Percentiles rank a stretch among this genome's conserved stretches.
Evolutionary conservation across 257 asterid species (phyloP).

Genomic region (Phtheirospermum japonicum): DNA sequence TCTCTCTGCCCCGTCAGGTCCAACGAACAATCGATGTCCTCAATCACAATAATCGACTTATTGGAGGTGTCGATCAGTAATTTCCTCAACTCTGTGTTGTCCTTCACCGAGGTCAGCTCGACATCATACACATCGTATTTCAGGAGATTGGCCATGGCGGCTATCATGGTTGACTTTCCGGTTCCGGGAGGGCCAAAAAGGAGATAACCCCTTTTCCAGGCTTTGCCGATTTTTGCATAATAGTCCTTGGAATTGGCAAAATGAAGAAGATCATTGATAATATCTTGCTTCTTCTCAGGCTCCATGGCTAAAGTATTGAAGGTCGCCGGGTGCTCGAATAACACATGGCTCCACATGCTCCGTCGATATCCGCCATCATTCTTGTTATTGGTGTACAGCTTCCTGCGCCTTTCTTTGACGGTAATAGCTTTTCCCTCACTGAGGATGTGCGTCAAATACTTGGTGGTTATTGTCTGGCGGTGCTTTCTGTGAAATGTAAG

Average conservation of each 20-base stretch:
- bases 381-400: constrained; percentile 45
- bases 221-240: constrained; percentile 57
- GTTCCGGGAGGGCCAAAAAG: constrained; percentile 52
- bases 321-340: constrained; percentile 52
- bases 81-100: constrained; percentile 49
- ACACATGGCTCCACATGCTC: constrained; percentile 51
- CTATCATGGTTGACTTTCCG: constrained; percentile 56
- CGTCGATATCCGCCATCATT: constrained; percentile 34
- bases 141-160: constrained; percentile 53
- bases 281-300: constrained; percentile 43
- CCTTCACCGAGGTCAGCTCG: constrained; percentile 46
- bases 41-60: constrained; percentile 48
- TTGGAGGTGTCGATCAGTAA: constrained; percentile 44
- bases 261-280: constrained; percentile 40
- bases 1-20: constrained; percentile 53
- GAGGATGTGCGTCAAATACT: constrained; percentile 45
- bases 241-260: constrained; percentile 47
- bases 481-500: constrained; percentile 53
- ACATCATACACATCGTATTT: constrained; percentile 50
- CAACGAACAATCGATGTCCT: constrained; percentile 58
- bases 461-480: constrained; percentile 27
- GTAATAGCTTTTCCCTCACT: constrained; percentile 51
- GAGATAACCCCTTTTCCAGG: constrained; percentile 62
- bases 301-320: constrained; percentile 55
- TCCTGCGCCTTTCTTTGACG: constrained; percentile 40